Base-by-base conservation (phyloP, 768 basidiomycete genomes). In the Crepidotus variabilis region DNA sequence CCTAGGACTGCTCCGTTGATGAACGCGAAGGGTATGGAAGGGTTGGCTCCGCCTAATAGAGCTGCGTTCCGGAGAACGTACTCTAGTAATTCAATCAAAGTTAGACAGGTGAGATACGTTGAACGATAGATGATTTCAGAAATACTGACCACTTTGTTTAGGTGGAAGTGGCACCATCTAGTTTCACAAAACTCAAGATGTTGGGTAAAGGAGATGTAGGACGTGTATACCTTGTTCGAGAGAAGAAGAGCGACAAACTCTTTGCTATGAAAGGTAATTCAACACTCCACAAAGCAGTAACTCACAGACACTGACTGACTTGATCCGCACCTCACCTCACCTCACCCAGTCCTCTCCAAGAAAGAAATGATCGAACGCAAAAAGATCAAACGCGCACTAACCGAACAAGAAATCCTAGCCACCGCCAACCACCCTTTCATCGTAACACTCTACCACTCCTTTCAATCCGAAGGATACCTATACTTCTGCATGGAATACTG, bases 401-500 rank as follows among this genome's bases (percentile, higher is more conserved):
- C 97, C 3, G 97, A 99, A 74, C 97, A 98, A 76, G 97, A 98
- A 73, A 99, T 99, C 63, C 83, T 99, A 45, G 96, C 96, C 8
- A 96, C 95, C 21, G 92, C 97, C 32, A 99, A 99, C 67, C 97
- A 98, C 69, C 97, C 97, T 1, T 99, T 99, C 81, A 99, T 99
- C 74, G 96, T 99, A 65, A 98, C 97, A 22, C 85, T 99, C 35
- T 91, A 98, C 74, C 97, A 99, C 73, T 98, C 96, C 2, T 99
- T 99, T 78, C 97, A 99, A 74, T 98, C 94, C 13, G 92, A 95
- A 64, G 90, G 92, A 57, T 97, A 97, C 73, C 85, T 99, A 24
- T 99, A 98, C 74, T 96, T 98, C 71, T 97, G 94, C 79, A 94
- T 94, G 92, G 92, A 98, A 73, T 98, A 98, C 73, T 99, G 97